Evolutionary conservation across 2,329 filamentous ascomycete species (phyloP), one percentile per base, ranked within the genome.

Genomic region (Alternaria sp.): DNA sequence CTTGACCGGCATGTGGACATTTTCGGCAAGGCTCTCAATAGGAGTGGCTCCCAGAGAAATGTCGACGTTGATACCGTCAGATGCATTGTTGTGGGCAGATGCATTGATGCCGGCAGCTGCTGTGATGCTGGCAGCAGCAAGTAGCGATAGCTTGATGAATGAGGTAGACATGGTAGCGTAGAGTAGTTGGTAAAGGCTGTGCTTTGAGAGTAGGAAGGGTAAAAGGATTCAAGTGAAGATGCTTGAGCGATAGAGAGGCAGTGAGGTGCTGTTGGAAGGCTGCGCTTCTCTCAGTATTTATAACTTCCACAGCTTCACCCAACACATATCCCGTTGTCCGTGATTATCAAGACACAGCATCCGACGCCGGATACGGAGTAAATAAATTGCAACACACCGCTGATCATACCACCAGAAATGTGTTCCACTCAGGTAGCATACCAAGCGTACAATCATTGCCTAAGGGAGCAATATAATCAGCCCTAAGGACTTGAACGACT

Each of bases 381-480:
- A 45, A 21, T 3, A 14, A 33, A 4, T 45, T 13, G 6, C 10
- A 10, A 21, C 28, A 13, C 2, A 0, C 14, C 26, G 42, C 26
- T 45, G n/a, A 33, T 28, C 0, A 21, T 9, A 17, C 24, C 29
- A 48, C 2, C 2, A 3, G 29, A 7, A 9, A 34, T 34, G 14
- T 2, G 29, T 9, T n/a, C 4, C 4, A 24, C n/a, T 24, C 10
- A 33, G 29, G 2, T 14, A n/a, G 29, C 11, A 13, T 33, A 46
- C 44, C 44, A 46, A 46, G 42, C 42, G 17, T 46, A 23, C n/a
- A 21, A 46, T 46, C 29, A 14, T 46, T 33, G 21, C 37, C 28
- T 10, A 31, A 23, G 6, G 11, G 21, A 21, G 42, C 33, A 46
- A 31, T 3, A 21, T 28, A 23, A 46, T 46, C 44, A 48, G 44